These are phyloP conservation scores for Trypanosoma mega DNA, from an alignment of 208 protist genomes.

Conservation along the genomic window DNA sequence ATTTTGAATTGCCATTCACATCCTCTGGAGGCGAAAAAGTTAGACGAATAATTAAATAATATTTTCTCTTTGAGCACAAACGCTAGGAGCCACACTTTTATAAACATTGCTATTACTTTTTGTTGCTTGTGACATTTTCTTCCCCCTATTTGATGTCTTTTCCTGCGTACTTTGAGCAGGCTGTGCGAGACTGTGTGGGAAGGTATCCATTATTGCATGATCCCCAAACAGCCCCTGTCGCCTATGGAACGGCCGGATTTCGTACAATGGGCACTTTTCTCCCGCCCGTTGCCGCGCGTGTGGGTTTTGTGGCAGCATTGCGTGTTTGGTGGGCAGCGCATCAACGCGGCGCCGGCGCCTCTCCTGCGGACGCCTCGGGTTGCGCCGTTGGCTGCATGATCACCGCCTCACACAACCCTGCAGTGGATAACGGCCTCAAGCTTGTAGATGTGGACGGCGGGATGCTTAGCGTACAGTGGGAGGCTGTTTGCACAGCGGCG, in stretches of 20 bases:
- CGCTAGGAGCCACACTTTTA: too few relatives aligned
- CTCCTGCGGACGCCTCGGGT: neutral
- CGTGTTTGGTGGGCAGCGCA: constrained; percentile 36
- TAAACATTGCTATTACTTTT: too few relatives aligned
- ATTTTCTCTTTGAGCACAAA: too few relatives aligned
- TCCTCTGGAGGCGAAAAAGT: too few relatives aligned
- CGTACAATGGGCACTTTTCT: constrained; percentile 46
- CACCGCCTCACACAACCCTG: constrained; percentile 88
- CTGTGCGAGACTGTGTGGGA: constrained; percentile 23
- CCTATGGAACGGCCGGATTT: constrained; percentile 86
- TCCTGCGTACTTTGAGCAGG: constrained; percentile 7
- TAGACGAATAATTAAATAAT: too few relatives aligned
- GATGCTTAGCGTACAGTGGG: constrained; percentile 74
- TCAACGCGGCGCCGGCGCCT: constrained; percentile 6
- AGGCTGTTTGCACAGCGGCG: constrained; percentile 50
- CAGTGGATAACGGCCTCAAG: constrained; percentile 86
- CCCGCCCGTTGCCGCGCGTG: constrained; percentile 54
- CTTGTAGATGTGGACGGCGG: constrained; percentile 79
- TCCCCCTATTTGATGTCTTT: constrained; percentile 1
- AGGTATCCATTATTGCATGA: constrained; percentile 52
- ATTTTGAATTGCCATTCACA: too few relatives aligned
- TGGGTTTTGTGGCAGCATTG: constrained; percentile 56
- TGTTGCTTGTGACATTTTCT: neutral
- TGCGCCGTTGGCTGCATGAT: constrained; percentile 70
- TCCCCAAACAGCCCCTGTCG: constrained; percentile 15